phyloP scores from a whole-genome alignment of 1,284 basidiomycete genomes.

The Leccinum ambiguum region DNA sequence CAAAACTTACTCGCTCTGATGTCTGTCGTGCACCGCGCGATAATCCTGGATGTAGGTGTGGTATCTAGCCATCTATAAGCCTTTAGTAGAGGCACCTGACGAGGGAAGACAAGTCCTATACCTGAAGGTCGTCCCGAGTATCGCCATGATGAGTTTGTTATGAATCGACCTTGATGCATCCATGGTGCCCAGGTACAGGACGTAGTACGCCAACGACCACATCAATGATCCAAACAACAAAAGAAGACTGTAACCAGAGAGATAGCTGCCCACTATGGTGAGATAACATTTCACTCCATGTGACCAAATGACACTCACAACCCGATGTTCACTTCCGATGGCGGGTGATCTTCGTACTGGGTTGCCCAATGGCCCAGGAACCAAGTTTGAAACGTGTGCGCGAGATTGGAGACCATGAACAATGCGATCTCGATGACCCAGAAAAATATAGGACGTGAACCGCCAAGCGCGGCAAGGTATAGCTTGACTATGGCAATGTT shows the following conservation, averaged over 20 bases:
- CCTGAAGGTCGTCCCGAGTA: slow-evolving; percentile 7
- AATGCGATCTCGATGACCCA: background rate
- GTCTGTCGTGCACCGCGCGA: slow-evolving; percentile 3
- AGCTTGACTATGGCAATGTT: background rate
- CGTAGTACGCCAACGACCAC: slow-evolving; percentile 1
- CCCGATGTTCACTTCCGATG: slow-evolving; percentile 2
- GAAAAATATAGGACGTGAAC: background rate
- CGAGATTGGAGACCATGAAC: too few species aligned
- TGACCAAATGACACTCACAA: slow-evolving; percentile 2
- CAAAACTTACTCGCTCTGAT: slow-evolving; percentile 7
- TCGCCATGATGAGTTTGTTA: slow-evolving; percentile 3
- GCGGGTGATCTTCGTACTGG: slow-evolving; percentile 1
- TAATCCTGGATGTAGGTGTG: slow-evolving; percentile 2
- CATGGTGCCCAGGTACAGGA: background rate
- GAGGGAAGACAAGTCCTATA: background rate
- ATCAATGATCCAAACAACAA: background rate
- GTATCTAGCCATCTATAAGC: slow-evolving; percentile 1
- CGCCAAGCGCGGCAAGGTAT: slow-evolving; percentile 3
- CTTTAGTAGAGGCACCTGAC: background rate
- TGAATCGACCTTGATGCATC: background rate
- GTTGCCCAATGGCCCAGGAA: background rate
- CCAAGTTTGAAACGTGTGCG: slow-evolving; percentile 3
- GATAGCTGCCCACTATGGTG: background rate
- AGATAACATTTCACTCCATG: background rate
- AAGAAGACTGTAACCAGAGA: slow-evolving; percentile 1